These are phyloP conservation scores for Mycena amicta DNA, from an alignment of 768 basidiomycete genomes.

Conservation along the genomic window DNA sequence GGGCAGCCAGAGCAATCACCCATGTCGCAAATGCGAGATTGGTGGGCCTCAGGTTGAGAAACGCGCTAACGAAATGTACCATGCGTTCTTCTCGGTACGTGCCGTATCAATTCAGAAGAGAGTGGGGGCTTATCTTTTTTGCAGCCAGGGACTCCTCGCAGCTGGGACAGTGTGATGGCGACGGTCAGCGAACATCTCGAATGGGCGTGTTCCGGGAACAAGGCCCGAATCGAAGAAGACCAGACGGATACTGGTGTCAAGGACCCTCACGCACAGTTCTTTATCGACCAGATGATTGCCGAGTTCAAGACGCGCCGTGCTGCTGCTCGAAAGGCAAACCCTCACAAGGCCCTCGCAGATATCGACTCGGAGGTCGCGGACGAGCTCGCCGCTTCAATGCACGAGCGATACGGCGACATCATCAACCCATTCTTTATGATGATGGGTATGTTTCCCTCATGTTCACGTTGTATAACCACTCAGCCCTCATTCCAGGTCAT, in stretches of 20 bases:
- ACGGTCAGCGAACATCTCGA: slow-evolving; percentile 34
- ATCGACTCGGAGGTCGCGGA: background rate
- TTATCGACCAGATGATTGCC: slow-evolving; percentile 37
- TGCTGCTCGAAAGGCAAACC: slow-evolving; percentile 22
- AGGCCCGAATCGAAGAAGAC: slow-evolving; percentile 24
- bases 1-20: slow-evolving; percentile 40
- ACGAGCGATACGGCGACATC: background rate
- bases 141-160: slow-evolving; percentile 28
- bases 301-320: slow-evolving; percentile 10
- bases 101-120: background rate
- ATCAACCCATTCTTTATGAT: slow-evolving; percentile 19
- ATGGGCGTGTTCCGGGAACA: slow-evolving; percentile 34
- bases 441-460: slow-evolving; percentile 21
- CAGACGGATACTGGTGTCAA: slow-evolving; percentile 41
- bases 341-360: background rate
- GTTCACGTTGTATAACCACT: too few species aligned
- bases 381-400: background rate
- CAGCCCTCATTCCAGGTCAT: too few species aligned
- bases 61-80: slow-evolving; percentile 34
- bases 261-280: slow-evolving; percentile 39
- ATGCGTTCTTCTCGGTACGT: slow-evolving; percentile 33
- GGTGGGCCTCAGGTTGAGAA: slow-evolving; percentile 38
- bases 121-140: background rate
- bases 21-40: slow-evolving; percentile 41
- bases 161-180: slow-evolving; percentile 19